These are phyloP conservation scores for Salix suchowensis DNA, from an alignment of 345 rosid genomes.

Conservation along the genomic window DNA sequence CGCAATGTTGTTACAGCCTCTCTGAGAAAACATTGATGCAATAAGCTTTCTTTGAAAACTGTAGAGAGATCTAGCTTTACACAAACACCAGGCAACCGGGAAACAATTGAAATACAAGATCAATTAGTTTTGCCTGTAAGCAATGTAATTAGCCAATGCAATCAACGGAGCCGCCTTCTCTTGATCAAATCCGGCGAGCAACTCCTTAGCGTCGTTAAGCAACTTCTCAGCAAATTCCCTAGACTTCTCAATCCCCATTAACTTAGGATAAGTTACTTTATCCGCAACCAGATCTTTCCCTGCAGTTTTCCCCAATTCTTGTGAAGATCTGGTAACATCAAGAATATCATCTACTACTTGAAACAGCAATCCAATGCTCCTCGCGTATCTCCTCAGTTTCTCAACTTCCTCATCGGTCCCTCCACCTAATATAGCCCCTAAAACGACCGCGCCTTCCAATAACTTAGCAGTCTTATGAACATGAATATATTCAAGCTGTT, in stretches of 20 bases:
- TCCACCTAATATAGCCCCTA: conserved; percentile 81
- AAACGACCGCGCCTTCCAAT: conserved; percentile 71
- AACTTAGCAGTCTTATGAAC: conserved; percentile 81
- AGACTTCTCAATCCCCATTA: conserved; percentile 78
- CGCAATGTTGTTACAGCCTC: too few relatives aligned
- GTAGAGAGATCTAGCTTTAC: not conserved
- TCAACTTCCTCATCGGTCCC: conserved; percentile 68
- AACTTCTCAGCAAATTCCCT: conserved; percentile 63
- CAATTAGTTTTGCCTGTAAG: conserved; percentile 62
- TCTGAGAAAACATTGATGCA: not conserved
- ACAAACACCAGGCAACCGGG: not conserved
- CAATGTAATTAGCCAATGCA: conserved; percentile 86
- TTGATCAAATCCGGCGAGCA: conserved; percentile 57
- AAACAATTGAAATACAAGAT: not conserved
- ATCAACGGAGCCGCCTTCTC: conserved; percentile 75
- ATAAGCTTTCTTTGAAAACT: not conserved
- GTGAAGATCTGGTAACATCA: conserved; percentile 76
- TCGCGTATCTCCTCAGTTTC: conserved; percentile 63
- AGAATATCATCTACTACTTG: conserved; percentile 97
- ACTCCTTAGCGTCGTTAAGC: conserved; percentile 61
- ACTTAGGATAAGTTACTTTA: conserved; percentile 72
- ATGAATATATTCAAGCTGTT: conserved; percentile 78
- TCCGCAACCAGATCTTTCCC: conserved; percentile 92
- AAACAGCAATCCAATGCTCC: conserved; percentile 70
- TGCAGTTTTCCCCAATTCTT: conserved; percentile 87